Percentiles rank a stretch among this genome's conserved stretches.
Conservation (phyloP, 805 yeast species). For the Myxozyma mucilagina region DNA sequence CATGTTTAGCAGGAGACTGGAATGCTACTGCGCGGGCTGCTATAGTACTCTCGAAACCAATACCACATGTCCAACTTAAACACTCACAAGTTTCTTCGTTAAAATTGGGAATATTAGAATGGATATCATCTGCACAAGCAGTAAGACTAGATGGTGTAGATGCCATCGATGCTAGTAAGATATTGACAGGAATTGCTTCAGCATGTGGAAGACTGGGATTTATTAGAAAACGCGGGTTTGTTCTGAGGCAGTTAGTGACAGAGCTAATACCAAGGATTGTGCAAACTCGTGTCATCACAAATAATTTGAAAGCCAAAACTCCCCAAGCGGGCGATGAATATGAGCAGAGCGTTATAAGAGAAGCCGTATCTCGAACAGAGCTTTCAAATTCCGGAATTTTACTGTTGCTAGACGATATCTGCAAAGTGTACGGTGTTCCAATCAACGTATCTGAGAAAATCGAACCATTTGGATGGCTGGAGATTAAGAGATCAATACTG, state of each 20-base stretch:
- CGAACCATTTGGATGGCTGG: constrained; percentile 50
- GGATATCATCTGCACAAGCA: constrained; percentile 28
- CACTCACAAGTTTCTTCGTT: constrained; percentile 11
- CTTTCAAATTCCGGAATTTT: constrained; percentile 41
- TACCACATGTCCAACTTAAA: constrained; percentile 21
- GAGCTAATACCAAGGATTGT: constrained; percentile 39
- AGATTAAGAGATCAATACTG: constrained; percentile 57
- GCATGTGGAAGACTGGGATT: constrained; percentile 63
- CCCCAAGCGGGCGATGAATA: background rate
- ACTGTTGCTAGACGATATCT: constrained; percentile 51
- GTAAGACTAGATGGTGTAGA: constrained; percentile 28
- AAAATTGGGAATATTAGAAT: constrained; percentile 31
- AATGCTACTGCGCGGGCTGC: constrained; percentile 46
- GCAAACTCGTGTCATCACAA: constrained; percentile 27
- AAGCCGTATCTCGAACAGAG: constrained; percentile 2
- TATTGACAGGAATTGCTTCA: constrained; percentile 66
- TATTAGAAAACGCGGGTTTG: constrained; percentile 66
- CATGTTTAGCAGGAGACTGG: constrained; percentile 53
- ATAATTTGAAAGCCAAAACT: background rate
- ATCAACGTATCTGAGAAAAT: constrained; percentile 33
- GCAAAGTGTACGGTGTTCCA: constrained; percentile 53
- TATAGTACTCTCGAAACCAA: constrained; percentile 47
- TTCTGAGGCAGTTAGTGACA: constrained; percentile 63
- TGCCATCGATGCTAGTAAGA: constrained; percentile 38
- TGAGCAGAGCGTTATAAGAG: background rate